Conservation (phyloP, 2,329 filamentous ascomycete genomes). For the Aureobasidium subglaciale region DNA sequence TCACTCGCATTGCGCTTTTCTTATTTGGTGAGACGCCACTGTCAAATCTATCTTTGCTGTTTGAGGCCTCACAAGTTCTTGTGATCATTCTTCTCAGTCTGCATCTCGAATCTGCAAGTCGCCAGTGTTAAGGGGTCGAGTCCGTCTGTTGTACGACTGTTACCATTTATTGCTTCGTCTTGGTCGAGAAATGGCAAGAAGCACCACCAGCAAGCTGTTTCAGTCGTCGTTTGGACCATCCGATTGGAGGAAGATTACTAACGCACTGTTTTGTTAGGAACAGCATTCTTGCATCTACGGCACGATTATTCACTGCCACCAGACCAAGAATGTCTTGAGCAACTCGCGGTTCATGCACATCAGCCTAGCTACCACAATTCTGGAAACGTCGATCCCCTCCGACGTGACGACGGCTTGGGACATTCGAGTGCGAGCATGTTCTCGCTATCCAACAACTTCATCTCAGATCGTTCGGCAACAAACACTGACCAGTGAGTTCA, state of each 20-base stretch:
- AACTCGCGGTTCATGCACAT: constrained; percentile 39
- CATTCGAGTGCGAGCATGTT: constrained; percentile 39
- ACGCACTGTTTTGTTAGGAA: background rate
- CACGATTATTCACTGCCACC: constrained; percentile 1
- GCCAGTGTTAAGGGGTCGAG: background rate
- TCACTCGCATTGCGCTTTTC: background rate
- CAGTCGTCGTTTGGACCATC: background rate
- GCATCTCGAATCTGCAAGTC: background rate
- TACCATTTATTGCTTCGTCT: background rate
- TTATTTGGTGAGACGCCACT: background rate
- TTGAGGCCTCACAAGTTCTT: background rate
- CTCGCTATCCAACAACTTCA: constrained; percentile 28
- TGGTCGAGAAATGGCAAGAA: background rate
- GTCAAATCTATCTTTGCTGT: background rate
- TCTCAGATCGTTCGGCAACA: constrained; percentile 24
- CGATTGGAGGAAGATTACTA: background rate
- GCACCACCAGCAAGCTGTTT: background rate
- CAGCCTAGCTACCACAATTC: constrained; percentile 36
- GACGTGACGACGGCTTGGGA: constrained; percentile 44
- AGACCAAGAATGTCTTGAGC: constrained; percentile 40
- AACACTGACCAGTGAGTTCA: constrained; percentile 33
- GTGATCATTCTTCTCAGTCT: background rate
- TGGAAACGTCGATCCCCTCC: constrained; percentile 41
- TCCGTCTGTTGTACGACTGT: background rate
- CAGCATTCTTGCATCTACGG: constrained; percentile 12